A percentile compares a stretch with the other conserved stretches of the same genome.
Evolutionary conservation across 129 eudicot species (phyloP).

Genomic region (Flaveria brownii): DNA sequence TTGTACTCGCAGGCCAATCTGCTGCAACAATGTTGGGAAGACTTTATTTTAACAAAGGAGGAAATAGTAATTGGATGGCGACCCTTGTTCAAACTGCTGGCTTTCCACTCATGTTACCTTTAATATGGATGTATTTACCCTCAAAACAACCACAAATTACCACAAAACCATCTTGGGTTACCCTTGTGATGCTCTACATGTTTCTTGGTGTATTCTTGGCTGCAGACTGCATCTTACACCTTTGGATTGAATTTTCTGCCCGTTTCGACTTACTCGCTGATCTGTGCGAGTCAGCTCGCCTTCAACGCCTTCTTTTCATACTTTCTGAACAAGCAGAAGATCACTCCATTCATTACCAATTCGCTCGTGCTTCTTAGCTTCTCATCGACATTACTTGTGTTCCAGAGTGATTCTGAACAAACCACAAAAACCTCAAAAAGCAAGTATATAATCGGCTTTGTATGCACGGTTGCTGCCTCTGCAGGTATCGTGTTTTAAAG

Average conservation of each 20-base stretch:
- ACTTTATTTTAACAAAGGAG: slow-evolving; percentile 39
- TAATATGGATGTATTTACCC: slow-evolving; percentile 25
- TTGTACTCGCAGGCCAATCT: slow-evolving; percentile 42
- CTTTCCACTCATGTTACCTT: slow-evolving; percentile 33
- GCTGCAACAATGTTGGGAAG: slow-evolving; percentile 37
- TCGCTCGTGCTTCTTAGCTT: slow-evolving; percentile 40
- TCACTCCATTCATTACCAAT: slow-evolving; percentile 38
- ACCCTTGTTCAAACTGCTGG: slow-evolving; percentile 43
- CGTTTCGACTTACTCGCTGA: slow-evolving; percentile 35
- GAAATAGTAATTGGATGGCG: slow-evolving; percentile 47
- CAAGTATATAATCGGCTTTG: slow-evolving; percentile 43
- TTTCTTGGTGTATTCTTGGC: slow-evolving; percentile 41
- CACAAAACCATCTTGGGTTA: slow-evolving; percentile 19
- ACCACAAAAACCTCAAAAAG: slow-evolving; percentile 18
- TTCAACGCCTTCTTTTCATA: slow-evolving; percentile 40
- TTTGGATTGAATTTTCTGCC: slow-evolving; percentile 32
- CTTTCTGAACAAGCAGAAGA: slow-evolving; percentile 34
- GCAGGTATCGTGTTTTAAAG: slow-evolving; percentile 20
- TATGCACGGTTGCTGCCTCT: slow-evolving; percentile 47
- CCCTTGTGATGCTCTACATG: slow-evolving; percentile 18
- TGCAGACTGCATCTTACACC: slow-evolving; percentile 35
- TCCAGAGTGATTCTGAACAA: slow-evolving; percentile 31
- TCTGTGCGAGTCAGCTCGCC: slow-evolving; percentile 36
- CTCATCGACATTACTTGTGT: slow-evolving; percentile 32
- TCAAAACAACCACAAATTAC: slow-evolving; percentile 20